Conservation (phyloP, 1,284 basidiomycete genomes). For the Papiliotrema laurentii region DNA sequence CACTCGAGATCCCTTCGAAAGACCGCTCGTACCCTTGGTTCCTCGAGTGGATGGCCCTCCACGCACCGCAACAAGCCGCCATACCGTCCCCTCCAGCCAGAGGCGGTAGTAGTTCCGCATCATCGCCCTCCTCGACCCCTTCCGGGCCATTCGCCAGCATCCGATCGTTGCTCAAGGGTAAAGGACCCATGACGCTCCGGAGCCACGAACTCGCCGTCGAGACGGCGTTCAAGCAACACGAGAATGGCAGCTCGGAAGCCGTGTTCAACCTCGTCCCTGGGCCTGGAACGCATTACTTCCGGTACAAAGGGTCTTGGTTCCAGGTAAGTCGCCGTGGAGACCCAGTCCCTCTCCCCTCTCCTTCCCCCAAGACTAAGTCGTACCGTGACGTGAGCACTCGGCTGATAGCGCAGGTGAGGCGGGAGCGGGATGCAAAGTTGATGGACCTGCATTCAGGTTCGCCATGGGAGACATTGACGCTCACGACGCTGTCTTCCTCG, state of each 20-base stretch:
- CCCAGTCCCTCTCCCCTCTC: not conserved
- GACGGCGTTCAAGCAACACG: slow-evolving; percentile 78
- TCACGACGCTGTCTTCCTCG: slow-evolving; percentile 87
- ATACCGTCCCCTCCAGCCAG: not conserved
- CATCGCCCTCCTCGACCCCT: not conserved
- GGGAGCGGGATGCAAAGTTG: slow-evolving; percentile 86
- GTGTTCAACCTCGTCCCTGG: slow-evolving; percentile 92
- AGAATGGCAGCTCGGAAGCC: slow-evolving; percentile 81
- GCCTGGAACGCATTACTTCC: slow-evolving; percentile 90
- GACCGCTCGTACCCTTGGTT: slow-evolving; percentile 97
- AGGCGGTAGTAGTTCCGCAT: no score
- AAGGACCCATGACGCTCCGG: slow-evolving; percentile 56
- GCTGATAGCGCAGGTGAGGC: slow-evolving; percentile 86
- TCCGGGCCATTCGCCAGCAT: slow-evolving; percentile 16
- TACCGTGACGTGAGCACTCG: slow-evolving; percentile 4
- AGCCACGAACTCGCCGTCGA: slow-evolving; percentile 94
- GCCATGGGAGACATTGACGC: slow-evolving; percentile 95
- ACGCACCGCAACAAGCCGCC: slow-evolving; percentile 13
- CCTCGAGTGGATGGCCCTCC: slow-evolving; percentile 84
- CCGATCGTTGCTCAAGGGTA: slow-evolving; percentile 21
- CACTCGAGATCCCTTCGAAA: slow-evolving; percentile 93
- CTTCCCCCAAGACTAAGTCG: not conserved
- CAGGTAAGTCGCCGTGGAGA: slow-evolving; percentile 60
- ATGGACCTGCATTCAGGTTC: slow-evolving; percentile 86
- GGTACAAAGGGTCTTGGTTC: slow-evolving; percentile 79